Evolutionary conservation across 306 rosid species (phyloP), one percentile per base, ranked within the genome.

Genomic region (Lablab purpureus): DNA sequence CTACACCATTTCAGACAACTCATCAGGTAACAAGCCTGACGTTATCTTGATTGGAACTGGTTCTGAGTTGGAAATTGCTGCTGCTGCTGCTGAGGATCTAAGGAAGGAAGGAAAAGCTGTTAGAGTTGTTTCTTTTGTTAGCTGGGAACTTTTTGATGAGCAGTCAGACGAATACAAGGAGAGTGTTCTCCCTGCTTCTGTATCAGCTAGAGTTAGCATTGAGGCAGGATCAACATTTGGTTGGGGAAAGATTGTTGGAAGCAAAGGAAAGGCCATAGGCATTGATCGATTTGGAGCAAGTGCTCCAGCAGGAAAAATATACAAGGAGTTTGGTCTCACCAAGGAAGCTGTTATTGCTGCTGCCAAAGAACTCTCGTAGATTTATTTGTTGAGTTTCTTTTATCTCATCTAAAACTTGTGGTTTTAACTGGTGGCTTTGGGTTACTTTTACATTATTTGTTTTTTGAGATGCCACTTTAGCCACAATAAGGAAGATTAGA

Each of bases 211-310:
- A 87, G 98, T 96, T 67, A 96, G 99, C 91, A 91, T 93, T 71
- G 98, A 96, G 85, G 99, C 99, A 21, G 98, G 88, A 80, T 80
- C 98, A 27, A 93, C 99, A 52, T 96, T 96, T 14, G 99, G 98
- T 73, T 96, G 99, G 99, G 54, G 28, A 10, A 96, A 89, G 82
- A 89, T 93, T 86, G 18, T 91, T 51, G 98, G 99, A 84, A 87
- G 84, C 93, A 85, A 89, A 51, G 99, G 99, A 62, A 93, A 96
- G 88, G 87, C 97, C 4, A 96, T 96, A 10, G 99, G 99, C 72
- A 93, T 96, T 25, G 93, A 96, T 77, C 91, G 90, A 36, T 96
- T 93, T 5, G 99, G 99, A n/a, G 98, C 98, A 4, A 96, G 99
- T 91, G 98, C 99, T 68, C 97, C 98, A 3, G 99, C 99, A 0